Evolutionary conservation across 768 basidiomycete species (phyloP).

Genomic region (Rhizopogon roseolus): DNA sequence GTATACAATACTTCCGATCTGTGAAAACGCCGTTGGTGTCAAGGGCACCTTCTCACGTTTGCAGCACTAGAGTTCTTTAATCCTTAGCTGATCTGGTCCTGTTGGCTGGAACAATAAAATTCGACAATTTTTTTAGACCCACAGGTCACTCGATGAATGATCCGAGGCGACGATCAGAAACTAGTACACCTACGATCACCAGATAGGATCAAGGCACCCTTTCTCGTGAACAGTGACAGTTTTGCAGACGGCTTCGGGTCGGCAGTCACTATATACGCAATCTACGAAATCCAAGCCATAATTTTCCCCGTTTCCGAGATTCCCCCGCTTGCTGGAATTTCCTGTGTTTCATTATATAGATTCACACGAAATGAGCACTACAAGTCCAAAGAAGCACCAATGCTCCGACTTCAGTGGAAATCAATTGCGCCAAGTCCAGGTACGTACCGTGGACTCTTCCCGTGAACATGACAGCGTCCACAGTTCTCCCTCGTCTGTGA

Average conservation of each 20-base stretch:
- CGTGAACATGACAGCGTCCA: too few relatives aligned
- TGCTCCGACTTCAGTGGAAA: neutral
- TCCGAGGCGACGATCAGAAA: neutral
- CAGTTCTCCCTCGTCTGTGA: too few relatives aligned
- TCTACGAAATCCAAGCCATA: too few relatives aligned
- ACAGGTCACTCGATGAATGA: neutral
- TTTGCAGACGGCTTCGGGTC: neutral
- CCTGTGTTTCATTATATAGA: neutral
- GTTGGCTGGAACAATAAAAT: neutral
- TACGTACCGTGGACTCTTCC: neutral
- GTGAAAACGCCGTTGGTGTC: neutral
- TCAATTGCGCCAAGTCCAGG: neutral
- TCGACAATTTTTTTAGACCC: neutral
- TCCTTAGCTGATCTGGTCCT: neutral
- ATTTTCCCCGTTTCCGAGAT: neutral
- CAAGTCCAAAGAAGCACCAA: neutral
- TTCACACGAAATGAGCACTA: neutral
- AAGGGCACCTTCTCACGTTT: neutral
- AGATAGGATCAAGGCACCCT: neutral
- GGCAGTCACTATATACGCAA: neutral
- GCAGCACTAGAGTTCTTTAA: neutral
- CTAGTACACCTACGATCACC: neutral
- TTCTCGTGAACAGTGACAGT: neutral
- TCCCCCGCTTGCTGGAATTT: neutral
- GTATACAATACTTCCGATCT: neutral